phyloP scores from a whole-genome alignment of 148 eudicot species.

The Rhododendron williamsianum region DNA sequence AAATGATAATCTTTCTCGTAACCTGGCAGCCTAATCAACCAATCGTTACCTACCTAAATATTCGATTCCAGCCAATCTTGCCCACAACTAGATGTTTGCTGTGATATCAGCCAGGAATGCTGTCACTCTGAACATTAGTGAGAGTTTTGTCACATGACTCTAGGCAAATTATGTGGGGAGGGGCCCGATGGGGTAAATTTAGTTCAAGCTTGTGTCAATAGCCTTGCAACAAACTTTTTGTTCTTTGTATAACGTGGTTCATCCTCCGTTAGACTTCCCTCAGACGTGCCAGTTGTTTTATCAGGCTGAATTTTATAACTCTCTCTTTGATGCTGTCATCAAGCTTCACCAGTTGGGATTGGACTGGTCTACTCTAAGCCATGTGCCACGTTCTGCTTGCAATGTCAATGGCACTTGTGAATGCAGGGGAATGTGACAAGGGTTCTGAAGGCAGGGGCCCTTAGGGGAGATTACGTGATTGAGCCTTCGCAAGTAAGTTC shows the following conservation, averaged over 20 bases:
- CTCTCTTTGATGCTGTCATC: conserved; percentile 16
- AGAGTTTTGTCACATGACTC: not conserved
- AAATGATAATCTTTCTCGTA: not conserved
- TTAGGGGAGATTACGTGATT: not conserved
- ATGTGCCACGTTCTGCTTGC: conserved; percentile 3
- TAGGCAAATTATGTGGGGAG: not conserved
- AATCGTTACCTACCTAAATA: not conserved
- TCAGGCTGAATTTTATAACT: conserved; percentile 15
- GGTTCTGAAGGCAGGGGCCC: not conserved
- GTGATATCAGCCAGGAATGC: not conserved
- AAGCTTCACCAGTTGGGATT: conserved; percentile 15
- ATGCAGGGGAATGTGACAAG: conserved; percentile 6
- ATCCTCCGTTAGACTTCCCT: not conserved
- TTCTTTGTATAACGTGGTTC: not conserved
- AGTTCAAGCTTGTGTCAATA: not conserved
- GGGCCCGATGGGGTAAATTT: not conserved
- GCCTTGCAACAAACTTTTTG: not conserved
- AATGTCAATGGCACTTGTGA: conserved; percentile 11
- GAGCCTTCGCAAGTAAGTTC: conserved; percentile 17
- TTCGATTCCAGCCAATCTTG: not conserved
- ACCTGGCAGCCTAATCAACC: not conserved
- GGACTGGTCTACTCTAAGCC: conserved; percentile 11
- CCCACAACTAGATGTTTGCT: not conserved
- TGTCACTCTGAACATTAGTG: not conserved
- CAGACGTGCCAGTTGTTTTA: not conserved